A percentile compares a stretch with the other conserved stretches of the same genome.
Evolutionary conservation across 106 monocot species (phyloP).

Genomic region (Amphibolis antarctica): DNA sequence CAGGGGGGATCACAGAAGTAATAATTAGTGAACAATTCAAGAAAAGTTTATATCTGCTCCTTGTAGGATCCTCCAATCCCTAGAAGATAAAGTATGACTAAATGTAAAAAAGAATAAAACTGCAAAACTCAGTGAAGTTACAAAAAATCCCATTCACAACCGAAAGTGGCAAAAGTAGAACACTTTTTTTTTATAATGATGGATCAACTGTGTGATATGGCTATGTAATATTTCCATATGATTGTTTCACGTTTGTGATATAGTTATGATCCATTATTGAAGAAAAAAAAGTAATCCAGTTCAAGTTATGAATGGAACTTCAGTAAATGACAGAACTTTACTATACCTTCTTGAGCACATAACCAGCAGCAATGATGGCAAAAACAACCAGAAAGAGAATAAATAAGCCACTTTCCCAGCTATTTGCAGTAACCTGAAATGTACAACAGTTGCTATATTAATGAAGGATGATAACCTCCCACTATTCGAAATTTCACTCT

Average conservation of each 20-base stretch:
- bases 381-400: constrained; percentile 95
- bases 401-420: constrained; percentile 93
- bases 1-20: constrained; percentile 98
- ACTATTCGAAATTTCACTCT: neutral
- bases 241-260: no score
- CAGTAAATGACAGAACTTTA: neutral
- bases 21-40: constrained; percentile 96
- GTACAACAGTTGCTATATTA: constrained; percentile 2
- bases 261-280: no score
- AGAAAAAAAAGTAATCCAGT: no score
- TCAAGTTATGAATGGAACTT: neutral
- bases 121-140: no score
- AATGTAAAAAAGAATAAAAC: no score
- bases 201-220: no score
- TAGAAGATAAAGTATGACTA: constrained; percentile 21
- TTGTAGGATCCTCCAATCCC: constrained; percentile 97
- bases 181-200: no score
- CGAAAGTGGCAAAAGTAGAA: no score
- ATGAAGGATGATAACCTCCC: neutral
- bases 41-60: constrained; percentile 97
- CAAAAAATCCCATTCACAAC: no score
- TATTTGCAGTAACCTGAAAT: constrained; percentile 95
- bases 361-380: constrained; percentile 96
- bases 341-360: constrained; percentile 92
- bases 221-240: no score